Base-by-base conservation (phyloP, 1,284 basidiomycete genomes). In the Microbotryum saponariae region DNA sequence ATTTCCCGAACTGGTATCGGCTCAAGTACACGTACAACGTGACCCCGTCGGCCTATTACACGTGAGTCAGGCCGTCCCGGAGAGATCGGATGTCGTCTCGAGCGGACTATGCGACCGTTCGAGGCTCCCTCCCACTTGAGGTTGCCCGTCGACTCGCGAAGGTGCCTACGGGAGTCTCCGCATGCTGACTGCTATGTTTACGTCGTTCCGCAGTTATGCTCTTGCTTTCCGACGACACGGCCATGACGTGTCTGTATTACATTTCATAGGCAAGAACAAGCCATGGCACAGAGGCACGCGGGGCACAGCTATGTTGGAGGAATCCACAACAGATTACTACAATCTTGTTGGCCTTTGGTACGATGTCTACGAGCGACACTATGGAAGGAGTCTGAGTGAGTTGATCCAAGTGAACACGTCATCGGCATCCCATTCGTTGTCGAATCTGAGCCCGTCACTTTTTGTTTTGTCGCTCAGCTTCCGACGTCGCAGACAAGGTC, bases 11-110 rank as follows among this genome's bases (percentile, higher is more conserved):
- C 68, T 97, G 93, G 93, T 83, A 94, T 72, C 82, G 90, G 67
- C 83, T 97, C 68, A 91, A 90, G 74, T 94, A 94, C 77, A 90
- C 85, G 69, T 98, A 96, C 78, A 98, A 98, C 74, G 94, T 91
- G 9, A 97, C 94, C 2, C 93, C 93, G 12, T 91, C 91, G n/a
- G 91, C 91, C 58, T 90, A 88, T 58, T 98, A 98, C 79, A 94
- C 90, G 85, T 92, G 74, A 80, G 88, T 81, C 29, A 50, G 54
- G 68, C 16, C 12, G 37, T 42, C 12, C 12, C 37, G 37, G 37
- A 42, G 16, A 42, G 12, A 42, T 4, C 31, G 12, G 16, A 42
- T 42, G 37, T 42, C 37, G 37, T 6, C 14, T 18, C 37, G 37
- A 42, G 37, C 37, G 37, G 37, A 12, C 37, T 14, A 27, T 2